Evolutionary conservation across 768 basidiomycete genomes (phyloP), one percentile per base, ranked within the genome.

Genomic region (Tulasnella sp.): DNA sequence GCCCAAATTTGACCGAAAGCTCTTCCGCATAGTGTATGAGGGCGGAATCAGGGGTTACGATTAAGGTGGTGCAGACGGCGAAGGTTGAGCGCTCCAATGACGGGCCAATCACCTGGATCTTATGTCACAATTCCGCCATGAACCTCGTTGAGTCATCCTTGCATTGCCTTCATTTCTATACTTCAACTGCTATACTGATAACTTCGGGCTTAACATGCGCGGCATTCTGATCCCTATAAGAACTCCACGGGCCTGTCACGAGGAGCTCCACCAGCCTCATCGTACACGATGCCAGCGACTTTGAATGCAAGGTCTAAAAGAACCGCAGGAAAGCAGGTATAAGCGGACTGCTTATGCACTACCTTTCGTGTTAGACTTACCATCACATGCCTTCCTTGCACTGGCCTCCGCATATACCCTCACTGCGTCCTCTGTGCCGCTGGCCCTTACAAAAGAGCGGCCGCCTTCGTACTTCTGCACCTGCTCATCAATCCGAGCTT

Each of bases 351-450:
- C 15, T n/a, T 2, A 1, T 11, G 34, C 10, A 0, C 17, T n/a
- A n/a, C n/a, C 15, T 4, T 27, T 52, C 24, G 52, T n/a, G 17
- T 26, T 11, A 58, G 30, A 76, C 85, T 68, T 65, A 96, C 95
- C 88, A 70, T 94, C 91, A 19, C 87, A 90, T 65, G 86, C 84
- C 13, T 79, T 71, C 62, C 79, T 80, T 43, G 81, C 73, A 48
- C 75, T 76, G 1, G 96, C 95, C 70, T 99, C 96, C 1, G 94
- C 96, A 68, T 98, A 99, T 15, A 99, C 93, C 61, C 96, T 79
- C 4, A 99, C 96, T 24, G 95, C 94, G 67, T 99, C 94, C 71
- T 99, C 96, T 23, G 96, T 99, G 8, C 96, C 96, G 70, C 92
- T 95, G 2, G 96, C 96, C 60, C 96, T 73, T 17, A 98, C 96